Base-by-base conservation (phyloP, 108 stramenopile species). In the Asterionellopsis glacialis region DNA sequence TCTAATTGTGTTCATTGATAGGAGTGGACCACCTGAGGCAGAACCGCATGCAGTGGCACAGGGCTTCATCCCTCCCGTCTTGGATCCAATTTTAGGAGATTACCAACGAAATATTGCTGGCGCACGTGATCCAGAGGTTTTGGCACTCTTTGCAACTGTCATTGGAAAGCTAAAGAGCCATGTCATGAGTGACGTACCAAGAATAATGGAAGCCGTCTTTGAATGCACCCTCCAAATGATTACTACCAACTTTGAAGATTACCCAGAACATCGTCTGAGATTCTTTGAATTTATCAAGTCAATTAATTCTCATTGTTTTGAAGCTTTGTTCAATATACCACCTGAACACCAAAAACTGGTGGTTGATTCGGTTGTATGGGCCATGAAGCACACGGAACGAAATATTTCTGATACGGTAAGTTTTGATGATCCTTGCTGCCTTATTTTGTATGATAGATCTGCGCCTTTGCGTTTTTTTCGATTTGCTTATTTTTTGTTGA, bases 211-310 rank as follows among this genome's bases (percentile, higher is more conserved):
- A 56, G 93, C 96, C 47, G 89, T 98, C 42, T 98, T 98, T 64
- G 96, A 97, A 80, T 91, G 93, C 65, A 98, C 98, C 45, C 78
- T 99, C 56, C 94, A 96, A 70, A 98, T 99, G 96, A 98, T 99
- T 66, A 98, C 97, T 9, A 76, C 65, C 41, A 99, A 99, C 80
- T 96, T 96, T 68, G 96, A 95, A 73, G 99, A 99, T 73, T 96
- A 85, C 65, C 99, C 99, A 9, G 99, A 99, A 79, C 96, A 96
- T 75, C 83, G 99, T 45, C 87, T 98, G 51, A 81, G 88, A 33
- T 98, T 99, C 77, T 99, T 91, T 79, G 88, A 89, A 59, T 97
- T 99, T 58, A 76, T 98, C 43, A 84, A 80, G 74, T 85, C 87
- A 27, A 86, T 93, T 72, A 90, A 91, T 54, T 65, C 84, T 26